Conservation (phyloP, 116 monocot species). For the Posidonia oceanica region DNA sequence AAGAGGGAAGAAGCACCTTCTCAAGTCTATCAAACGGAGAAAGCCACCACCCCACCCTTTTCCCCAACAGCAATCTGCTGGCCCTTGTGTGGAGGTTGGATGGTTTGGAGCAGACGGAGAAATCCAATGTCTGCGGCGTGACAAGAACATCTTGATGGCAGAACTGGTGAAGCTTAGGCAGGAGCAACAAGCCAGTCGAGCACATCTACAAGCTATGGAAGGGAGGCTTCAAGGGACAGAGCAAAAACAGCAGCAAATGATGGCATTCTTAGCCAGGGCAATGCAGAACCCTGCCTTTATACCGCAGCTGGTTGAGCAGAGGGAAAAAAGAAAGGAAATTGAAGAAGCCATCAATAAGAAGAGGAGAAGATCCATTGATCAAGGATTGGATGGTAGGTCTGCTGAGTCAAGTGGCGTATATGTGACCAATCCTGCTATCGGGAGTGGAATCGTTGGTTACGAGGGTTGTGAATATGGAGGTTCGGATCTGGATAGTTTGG, state of each 20-base stretch:
- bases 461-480: constrained; percentile 4
- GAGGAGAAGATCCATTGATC: constrained; percentile 48
- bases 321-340: constrained; percentile 50
- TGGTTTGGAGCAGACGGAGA: constrained; percentile 54
- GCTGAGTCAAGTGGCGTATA: constrained; percentile 7
- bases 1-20: constrained; percentile 65
- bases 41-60: constrained; percentile 31
- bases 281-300: constrained; percentile 69
- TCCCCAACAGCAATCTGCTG: constrained; percentile 23
- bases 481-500: constrained; percentile 26
- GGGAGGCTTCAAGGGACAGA: constrained; percentile 68
- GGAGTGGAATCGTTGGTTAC: constrained; percentile 1
- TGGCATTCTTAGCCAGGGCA: constrained; percentile 63
- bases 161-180: constrained; percentile 86
- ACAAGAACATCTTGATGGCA: constrained; percentile 66
- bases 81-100: constrained; percentile 60
- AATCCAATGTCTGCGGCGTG: constrained; percentile 45
- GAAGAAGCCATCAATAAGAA: constrained; percentile 70
- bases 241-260: constrained; percentile 72
- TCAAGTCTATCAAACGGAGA: constrained; percentile 72
- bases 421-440: constrained; percentile 2
- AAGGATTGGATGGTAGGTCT: constrained; percentile 7
- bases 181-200: constrained; percentile 68
- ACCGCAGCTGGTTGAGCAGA: constrained; percentile 41
- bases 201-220: constrained; percentile 48